phyloP scores from a whole-genome alignment of 2,329 filamentous ascomycete species.

The Fusarium sp. region DNA sequence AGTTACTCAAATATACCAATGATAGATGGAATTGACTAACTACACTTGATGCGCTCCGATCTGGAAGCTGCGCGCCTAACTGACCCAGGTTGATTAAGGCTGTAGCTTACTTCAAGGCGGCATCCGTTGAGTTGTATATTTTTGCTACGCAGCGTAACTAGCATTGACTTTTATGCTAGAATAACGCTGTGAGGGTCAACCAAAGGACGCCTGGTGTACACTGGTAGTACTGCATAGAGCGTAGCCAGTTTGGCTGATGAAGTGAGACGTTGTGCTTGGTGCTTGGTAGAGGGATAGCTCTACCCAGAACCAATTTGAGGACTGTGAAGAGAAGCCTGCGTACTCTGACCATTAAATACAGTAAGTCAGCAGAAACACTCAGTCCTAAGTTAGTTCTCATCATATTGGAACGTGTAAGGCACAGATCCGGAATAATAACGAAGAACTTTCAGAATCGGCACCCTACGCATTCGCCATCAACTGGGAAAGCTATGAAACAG shows the following conservation, averaged over 20 bases:
- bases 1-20: neutral
- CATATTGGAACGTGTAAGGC: conserved; percentile 5
- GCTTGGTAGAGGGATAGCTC: conserved; percentile 5
- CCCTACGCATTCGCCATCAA: neutral
- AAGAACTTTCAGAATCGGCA: neutral
- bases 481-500: conserved; percentile 4
- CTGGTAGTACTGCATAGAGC: neutral
- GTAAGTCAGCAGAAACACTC: neutral
- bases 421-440: neutral
- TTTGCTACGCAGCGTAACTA: neutral
- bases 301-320: neutral
- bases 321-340: neutral
- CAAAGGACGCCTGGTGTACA: neutral
- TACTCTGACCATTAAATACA: neutral
- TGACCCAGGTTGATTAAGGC: neutral
- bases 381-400: neutral
- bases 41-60: neutral
- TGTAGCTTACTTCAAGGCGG: neutral
- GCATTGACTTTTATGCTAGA: neutral
- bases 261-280: conserved; percentile 5
- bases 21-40: conserved; percentile 2
- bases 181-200: neutral
- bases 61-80: neutral
- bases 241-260: neutral
- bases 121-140: conserved; percentile 2